Percentiles rank a stretch among this genome's conserved stretches.
phyloP scores from a whole-genome alignment of 1,284 basidiomycete species.

The Rhodotorula sp. region DNA sequence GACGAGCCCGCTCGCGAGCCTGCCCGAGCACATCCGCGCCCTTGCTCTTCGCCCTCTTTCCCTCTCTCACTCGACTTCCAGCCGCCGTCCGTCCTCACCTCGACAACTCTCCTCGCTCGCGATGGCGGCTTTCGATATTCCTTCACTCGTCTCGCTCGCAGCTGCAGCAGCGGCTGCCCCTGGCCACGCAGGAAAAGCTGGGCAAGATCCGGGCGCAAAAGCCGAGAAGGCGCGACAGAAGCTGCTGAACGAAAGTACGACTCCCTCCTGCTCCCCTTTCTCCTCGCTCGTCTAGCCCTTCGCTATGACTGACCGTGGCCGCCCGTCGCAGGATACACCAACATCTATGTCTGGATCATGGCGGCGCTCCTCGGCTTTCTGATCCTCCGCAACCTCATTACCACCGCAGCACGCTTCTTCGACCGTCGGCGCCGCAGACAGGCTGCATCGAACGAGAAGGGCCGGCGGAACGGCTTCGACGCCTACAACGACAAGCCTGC shows the following conservation, averaged over 20 bases:
- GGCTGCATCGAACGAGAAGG: neutral
- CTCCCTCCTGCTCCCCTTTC: neutral
- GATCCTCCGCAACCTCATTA: conserved; percentile 28
- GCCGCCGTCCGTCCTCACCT: no score
- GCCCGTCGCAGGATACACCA: conserved; percentile 10
- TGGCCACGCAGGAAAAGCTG: no score
- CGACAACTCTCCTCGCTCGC: no score
- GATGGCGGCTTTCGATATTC: no score
- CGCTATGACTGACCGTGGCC: neutral
- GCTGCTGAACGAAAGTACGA: neutral
- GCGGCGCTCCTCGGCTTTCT: conserved; percentile 19
- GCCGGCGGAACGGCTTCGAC: no score
- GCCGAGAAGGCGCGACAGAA: neutral
- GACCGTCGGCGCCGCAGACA: conserved; percentile 3
- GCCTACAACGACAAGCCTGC: neutral
- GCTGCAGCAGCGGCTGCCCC: no score
- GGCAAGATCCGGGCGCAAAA: neutral
- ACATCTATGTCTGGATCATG: conserved; percentile 21
- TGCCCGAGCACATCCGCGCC: no score
- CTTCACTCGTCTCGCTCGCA: no score
- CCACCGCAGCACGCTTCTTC: neutral
- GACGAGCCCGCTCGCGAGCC: no score
- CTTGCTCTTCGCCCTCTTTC: no score
- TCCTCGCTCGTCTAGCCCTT: neutral
- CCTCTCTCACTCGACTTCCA: no score